Evolutionary conservation across 2,329 filamentous ascomycete species (phyloP).

Genomic region (Emericellopsis cladophorae): DNA sequence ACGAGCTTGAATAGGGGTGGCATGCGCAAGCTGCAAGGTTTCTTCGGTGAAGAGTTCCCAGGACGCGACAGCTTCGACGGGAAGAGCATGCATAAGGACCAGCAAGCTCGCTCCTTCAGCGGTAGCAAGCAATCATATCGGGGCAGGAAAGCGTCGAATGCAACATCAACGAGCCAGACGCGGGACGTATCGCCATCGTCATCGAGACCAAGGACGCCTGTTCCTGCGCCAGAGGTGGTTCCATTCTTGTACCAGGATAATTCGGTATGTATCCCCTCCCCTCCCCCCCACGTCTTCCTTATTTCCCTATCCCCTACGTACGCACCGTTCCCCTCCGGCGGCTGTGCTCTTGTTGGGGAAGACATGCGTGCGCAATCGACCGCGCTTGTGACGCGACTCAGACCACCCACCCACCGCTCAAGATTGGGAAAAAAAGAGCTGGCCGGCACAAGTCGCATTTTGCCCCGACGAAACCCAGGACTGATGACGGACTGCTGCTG

Average conservation of each 20-base stretch:
- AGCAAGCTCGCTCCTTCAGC: constrained; percentile 51
- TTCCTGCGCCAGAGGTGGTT: constrained; percentile 84
- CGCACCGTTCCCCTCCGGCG: too few relatives aligned
- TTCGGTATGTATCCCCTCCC: constrained; percentile 40
- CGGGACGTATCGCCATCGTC: constrained; percentile 63
- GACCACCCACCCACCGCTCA: background rate
- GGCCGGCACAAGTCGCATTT: too few relatives aligned
- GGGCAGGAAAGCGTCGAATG: constrained; percentile 71
- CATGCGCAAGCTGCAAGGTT: constrained; percentile 74
- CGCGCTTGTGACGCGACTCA: background rate
- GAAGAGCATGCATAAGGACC: constrained; percentile 47
- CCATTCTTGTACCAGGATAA: constrained; percentile 91
- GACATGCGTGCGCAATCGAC: background rate
- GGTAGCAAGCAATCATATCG: constrained; percentile 44
- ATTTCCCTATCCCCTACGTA: too few relatives aligned
- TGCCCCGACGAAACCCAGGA: too few relatives aligned
- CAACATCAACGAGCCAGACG: constrained; percentile 57
- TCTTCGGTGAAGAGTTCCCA: constrained; percentile 84
- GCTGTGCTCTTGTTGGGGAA: too few relatives aligned
- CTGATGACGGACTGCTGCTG: background rate
- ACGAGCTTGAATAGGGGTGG: constrained; percentile 57
- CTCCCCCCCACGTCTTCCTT: constrained; percentile 6
- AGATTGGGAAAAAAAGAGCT: too few relatives aligned
- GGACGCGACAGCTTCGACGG: constrained; percentile 59
- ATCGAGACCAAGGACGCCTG: constrained; percentile 71